phyloP scores from a whole-genome alignment of 2,329 filamentous ascomycete species.

The Aureobasidium musti region DNA sequence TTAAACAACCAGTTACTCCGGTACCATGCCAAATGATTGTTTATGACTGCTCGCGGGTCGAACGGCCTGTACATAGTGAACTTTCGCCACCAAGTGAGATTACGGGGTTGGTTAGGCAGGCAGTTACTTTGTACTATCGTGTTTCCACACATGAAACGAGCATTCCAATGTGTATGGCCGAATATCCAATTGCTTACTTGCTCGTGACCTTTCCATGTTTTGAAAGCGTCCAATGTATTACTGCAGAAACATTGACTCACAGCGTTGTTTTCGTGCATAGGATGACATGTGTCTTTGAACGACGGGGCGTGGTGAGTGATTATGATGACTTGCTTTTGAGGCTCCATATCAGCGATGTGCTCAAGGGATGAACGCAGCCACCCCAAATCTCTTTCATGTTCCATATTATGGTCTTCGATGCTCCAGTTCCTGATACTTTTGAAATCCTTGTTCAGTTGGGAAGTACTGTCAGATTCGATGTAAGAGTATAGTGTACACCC shows the following conservation, averaged over 20 bases:
- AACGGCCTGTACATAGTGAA: slow-evolving; percentile 33
- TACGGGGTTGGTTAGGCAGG: slow-evolving; percentile 31
- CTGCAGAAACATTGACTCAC: slow-evolving; percentile 55
- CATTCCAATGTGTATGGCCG: slow-evolving; percentile 51
- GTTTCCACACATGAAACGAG: slow-evolving; percentile 40
- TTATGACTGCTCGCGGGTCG: slow-evolving; percentile 29
- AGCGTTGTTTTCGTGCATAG: slow-evolving; percentile 50
- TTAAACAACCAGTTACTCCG: background rate
- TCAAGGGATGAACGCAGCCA: slow-evolving; percentile 54
- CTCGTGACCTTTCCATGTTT: slow-evolving; percentile 21
- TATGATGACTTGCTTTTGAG: slow-evolving; percentile 39
- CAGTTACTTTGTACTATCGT: slow-evolving; percentile 45
- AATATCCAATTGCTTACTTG: slow-evolving; percentile 47
- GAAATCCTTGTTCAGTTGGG: slow-evolving; percentile 53
- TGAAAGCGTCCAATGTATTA: slow-evolving; percentile 45
- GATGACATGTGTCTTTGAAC: slow-evolving; percentile 51
- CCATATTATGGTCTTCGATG: slow-evolving; percentile 51
- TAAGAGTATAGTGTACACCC: slow-evolving; percentile 60
- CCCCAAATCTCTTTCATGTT: slow-evolving; percentile 50
- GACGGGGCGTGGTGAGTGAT: slow-evolving; percentile 61
- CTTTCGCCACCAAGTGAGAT: slow-evolving; percentile 37
- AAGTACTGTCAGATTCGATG: slow-evolving; percentile 45
- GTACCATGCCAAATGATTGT: background rate
- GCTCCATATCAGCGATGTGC: slow-evolving; percentile 18
- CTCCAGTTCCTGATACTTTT: slow-evolving; percentile 56